Percentiles rank a stretch among this genome's conserved stretches.
Conservation (phyloP, 108 stramenopile species). For the Skeletonema grethae region DNA sequence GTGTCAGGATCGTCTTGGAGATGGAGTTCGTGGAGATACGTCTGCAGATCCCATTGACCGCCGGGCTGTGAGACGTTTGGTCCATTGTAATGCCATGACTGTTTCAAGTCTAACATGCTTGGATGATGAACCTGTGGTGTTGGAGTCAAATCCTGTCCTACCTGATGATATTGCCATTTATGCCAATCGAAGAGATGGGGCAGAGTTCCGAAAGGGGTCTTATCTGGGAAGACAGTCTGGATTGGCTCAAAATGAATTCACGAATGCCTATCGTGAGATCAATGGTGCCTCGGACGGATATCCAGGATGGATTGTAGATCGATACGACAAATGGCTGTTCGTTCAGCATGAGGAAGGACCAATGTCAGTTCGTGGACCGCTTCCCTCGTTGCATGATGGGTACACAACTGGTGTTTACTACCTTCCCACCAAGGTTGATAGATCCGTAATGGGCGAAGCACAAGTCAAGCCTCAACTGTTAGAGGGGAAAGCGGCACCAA, state of each 20-base stretch:
- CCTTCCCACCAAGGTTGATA: slow-evolving; percentile 62
- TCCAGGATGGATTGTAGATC: slow-evolving; percentile 84
- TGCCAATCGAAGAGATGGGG: slow-evolving; percentile 57
- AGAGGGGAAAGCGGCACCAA: slow-evolving; percentile 76
- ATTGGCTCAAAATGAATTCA: slow-evolving; percentile 55
- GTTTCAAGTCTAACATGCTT: slow-evolving; percentile 59
- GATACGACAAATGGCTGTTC: slow-evolving; percentile 79
- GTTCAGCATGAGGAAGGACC: slow-evolving; percentile 61
- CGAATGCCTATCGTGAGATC: slow-evolving; percentile 78
- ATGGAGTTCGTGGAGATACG: slow-evolving; percentile 78
- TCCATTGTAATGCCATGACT: slow-evolving; percentile 71
- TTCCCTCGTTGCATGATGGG: slow-evolving; percentile 86
- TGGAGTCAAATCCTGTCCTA: slow-evolving; percentile 27
- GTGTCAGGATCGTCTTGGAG: slow-evolving; percentile 64
- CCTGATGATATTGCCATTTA: slow-evolving; percentile 77
- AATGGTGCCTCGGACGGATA: slow-evolving; percentile 86
- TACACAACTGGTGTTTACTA: slow-evolving; percentile 79
- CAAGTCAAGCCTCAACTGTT: slow-evolving; percentile 59
- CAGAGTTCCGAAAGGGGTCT: slow-evolving; percentile 59
- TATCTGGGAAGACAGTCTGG: slow-evolving; percentile 64
- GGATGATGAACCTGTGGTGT: slow-evolving; percentile 49
- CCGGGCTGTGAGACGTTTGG: slow-evolving; percentile 64
- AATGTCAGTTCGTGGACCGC: slow-evolving; percentile 53
- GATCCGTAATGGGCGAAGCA: slow-evolving; percentile 62
- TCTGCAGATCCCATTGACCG: slow-evolving; percentile 78